phyloP scores from a whole-genome alignment of 2,329 filamentous ascomycete genomes.

The Nigrospora osmanthi region DNA sequence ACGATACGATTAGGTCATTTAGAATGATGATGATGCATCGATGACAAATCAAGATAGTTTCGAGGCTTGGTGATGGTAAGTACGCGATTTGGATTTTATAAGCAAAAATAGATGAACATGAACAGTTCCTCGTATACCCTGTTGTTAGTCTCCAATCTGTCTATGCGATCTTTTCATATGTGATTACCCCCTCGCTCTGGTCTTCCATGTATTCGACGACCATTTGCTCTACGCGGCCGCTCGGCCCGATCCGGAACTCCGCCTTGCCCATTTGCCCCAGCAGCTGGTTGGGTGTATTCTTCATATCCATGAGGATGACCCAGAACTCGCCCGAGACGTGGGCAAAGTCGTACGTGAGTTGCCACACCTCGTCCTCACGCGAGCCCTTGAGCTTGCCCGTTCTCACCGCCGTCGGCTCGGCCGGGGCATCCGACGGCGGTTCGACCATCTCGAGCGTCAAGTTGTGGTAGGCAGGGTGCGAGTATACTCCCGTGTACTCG shows the following conservation, averaged over 20 bases:
- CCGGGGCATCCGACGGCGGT: neutral
- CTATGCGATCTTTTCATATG: constrained; percentile 15
- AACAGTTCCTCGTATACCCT: too few relatives aligned
- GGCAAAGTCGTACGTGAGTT: constrained; percentile 20
- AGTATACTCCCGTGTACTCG: constrained; percentile 33
- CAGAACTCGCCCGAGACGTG: constrained; percentile 28
- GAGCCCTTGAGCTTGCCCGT: constrained; percentile 13
- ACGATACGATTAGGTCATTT: too few relatives aligned
- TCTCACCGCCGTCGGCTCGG: neutral
- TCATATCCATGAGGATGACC: constrained; percentile 19
- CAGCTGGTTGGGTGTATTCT: constrained; percentile 14
- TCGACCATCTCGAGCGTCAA: constrained; percentile 15
- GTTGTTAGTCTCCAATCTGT: too few relatives aligned
- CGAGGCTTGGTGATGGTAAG: too few relatives aligned
- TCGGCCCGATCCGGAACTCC: constrained; percentile 20
- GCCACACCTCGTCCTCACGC: constrained; percentile 22
- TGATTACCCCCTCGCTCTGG: constrained; percentile 20
- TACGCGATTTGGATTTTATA: too few relatives aligned
- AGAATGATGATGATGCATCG: too few relatives aligned
- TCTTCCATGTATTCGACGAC: constrained; percentile 22
- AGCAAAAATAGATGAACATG: too few relatives aligned
- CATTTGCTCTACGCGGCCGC: constrained; percentile 17
- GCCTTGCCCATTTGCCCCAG: constrained; percentile 19
- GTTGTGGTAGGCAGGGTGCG: constrained; percentile 33
- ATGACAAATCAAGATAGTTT: too few relatives aligned